Percentiles rank a stretch among this genome's conserved stretches.
phyloP scores from a whole-genome alignment of 139 green algal genomes.

The Haematococcus lacustris region DNA sequence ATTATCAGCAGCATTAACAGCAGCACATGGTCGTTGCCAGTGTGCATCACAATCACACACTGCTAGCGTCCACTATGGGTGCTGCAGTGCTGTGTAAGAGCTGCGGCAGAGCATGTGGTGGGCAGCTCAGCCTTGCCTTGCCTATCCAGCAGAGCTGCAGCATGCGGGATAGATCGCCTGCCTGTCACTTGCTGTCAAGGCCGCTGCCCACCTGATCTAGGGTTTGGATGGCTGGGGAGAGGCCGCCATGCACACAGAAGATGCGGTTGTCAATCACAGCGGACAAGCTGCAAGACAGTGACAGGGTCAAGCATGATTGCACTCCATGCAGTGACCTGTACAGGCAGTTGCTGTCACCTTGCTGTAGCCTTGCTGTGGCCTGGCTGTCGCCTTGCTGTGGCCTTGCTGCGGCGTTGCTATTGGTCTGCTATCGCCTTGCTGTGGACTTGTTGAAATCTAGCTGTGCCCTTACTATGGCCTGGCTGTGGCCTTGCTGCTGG shows the following conservation, averaged over 20 bases:
- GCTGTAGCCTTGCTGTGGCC: background rate
- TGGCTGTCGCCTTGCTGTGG: background rate
- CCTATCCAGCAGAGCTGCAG: no score
- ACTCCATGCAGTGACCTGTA: background rate
- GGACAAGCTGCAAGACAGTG: slow-evolving; percentile 32
- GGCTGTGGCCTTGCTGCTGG: background rate
- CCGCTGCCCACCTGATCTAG: slow-evolving; percentile 72
- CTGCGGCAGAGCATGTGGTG: no score
- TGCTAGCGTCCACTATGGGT: no score
- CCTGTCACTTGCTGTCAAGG: background rate
- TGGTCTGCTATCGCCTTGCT: background rate
- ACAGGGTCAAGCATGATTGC: no score
- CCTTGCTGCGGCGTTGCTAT: background rate
- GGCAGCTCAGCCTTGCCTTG: no score
- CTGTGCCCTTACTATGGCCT: background rate
- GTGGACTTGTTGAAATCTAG: no score
- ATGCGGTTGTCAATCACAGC: slow-evolving; percentile 88
- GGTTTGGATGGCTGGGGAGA: slow-evolving; percentile 92
- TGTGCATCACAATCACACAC: no score
- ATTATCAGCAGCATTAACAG: no score
- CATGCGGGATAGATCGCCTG: no score
- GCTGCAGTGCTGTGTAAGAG: no score
- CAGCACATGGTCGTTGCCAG: no score
- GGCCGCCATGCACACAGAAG: slow-evolving; percentile 94
- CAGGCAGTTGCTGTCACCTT: background rate